These are phyloP conservation scores for Lactarius vividus DNA, from an alignment of 768 basidiomycete species.

Conservation along the genomic window DNA sequence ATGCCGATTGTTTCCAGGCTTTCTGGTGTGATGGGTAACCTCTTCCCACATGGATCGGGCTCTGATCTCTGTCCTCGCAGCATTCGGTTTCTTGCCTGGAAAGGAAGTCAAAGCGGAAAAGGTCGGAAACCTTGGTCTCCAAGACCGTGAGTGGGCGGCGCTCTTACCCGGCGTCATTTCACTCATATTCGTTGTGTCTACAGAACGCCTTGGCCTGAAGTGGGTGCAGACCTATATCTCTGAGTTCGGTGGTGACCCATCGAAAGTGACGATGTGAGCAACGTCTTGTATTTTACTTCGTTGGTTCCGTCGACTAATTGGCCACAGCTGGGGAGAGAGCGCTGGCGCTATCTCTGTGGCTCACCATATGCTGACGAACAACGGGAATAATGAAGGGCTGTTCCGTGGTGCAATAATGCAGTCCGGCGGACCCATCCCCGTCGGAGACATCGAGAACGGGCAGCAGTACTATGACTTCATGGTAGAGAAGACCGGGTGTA, in stretches of 20 bases:
- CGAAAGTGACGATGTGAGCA: constrained; percentile 55
- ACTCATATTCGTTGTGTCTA: not conserved
- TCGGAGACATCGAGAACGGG: constrained; percentile 31
- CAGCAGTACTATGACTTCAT: constrained; percentile 44
- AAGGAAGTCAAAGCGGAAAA: constrained; percentile 51
- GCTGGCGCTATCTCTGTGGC: constrained; percentile 52
- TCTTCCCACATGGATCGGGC: not conserved
- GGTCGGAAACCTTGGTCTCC: constrained; percentile 62
- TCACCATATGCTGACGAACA: constrained; percentile 43
- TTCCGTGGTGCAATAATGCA: constrained; percentile 49
- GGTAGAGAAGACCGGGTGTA: constrained; percentile 40
- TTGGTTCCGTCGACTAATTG: constrained; percentile 10
- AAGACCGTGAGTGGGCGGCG: constrained; percentile 49
- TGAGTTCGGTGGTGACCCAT: constrained; percentile 63
- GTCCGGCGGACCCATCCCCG: constrained; percentile 40
- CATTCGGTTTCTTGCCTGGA: constrained; percentile 52
- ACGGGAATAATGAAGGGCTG: constrained; percentile 38
- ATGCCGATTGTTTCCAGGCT: constrained; percentile 9
- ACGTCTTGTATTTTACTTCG: constrained; percentile 5
- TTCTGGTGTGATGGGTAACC: constrained; percentile 15
- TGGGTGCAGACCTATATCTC: constrained; percentile 68
- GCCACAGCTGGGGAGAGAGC: constrained; percentile 46
- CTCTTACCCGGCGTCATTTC: not conserved
- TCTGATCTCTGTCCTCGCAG: constrained; percentile 23
- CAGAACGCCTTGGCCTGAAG: constrained; percentile 55